These are phyloP conservation scores for Tetragonia tetragonoides DNA, from an alignment of 148 eudicot genomes.

Conservation along the genomic window DNA sequence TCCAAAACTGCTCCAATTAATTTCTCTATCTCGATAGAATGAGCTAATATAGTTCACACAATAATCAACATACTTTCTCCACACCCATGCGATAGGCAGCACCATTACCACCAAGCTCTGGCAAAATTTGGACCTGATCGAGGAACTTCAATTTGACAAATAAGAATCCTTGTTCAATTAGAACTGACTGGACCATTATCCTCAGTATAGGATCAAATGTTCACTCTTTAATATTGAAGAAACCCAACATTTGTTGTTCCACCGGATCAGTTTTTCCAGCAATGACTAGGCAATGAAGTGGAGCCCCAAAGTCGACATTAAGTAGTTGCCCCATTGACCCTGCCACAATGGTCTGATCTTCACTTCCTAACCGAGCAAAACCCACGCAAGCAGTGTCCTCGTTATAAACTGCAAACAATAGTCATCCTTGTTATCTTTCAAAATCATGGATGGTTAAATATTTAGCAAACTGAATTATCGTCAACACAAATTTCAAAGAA, in stretches of 20 bases:
- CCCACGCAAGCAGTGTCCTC: slow-evolving; percentile 77
- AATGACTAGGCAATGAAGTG: slow-evolving; percentile 76
- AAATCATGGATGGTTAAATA: too few relatives aligned
- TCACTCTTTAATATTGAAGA: slow-evolving; percentile 33
- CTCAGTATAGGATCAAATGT: too few relatives aligned
- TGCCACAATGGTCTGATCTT: slow-evolving; percentile 62
- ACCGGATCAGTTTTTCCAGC: slow-evolving; percentile 77
- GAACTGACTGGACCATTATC: too few relatives aligned
- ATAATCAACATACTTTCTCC: too few relatives aligned
- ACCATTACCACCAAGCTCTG: not conserved
- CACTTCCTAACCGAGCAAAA: slow-evolving; percentile 81
- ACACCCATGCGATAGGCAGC: not conserved
- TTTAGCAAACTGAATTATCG: not conserved
- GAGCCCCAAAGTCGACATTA: slow-evolving; percentile 65
- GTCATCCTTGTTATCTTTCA: not conserved
- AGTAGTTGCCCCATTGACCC: slow-evolving; percentile 78
- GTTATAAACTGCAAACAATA: slow-evolving; percentile 50
- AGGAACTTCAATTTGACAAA: not conserved
- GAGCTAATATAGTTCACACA: not conserved
- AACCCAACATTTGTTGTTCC: slow-evolving; percentile 81
- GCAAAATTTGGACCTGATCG: not conserved
- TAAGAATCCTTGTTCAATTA: not conserved
- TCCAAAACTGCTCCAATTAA: not conserved
- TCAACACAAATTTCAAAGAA: not conserved
- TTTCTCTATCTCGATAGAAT: not conserved